Conservation (phyloP, 192 early-diverging fungal species). For the Backusella australiensis region DNA sequence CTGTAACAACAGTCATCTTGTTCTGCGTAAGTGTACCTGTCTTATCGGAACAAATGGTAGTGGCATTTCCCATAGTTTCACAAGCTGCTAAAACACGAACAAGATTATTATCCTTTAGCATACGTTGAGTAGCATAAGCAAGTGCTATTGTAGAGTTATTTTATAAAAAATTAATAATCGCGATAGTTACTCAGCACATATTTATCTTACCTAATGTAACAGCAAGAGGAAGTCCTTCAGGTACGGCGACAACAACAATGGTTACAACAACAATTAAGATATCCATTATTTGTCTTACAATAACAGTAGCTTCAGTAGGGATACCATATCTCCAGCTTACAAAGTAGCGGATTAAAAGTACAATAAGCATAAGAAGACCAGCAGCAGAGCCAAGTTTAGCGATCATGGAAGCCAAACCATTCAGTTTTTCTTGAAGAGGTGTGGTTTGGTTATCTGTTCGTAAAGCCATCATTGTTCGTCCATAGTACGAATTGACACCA, state of each 20-base stretch:
- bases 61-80: constrained; percentile 99
- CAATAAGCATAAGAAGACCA: constrained; percentile 83
- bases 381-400: constrained; percentile 87
- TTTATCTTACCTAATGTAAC: constrained; percentile 70
- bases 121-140: constrained; percentile 89
- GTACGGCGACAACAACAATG: constrained; percentile 95
- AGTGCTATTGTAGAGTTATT: constrained; percentile 51
- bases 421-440: constrained; percentile 91
- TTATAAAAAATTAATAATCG: not conserved
- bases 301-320: constrained; percentile 43
- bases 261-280: constrained; percentile 93
- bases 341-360: constrained; percentile 86
- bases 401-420: constrained; percentile 85
- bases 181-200: not conserved
- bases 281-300: constrained; percentile 63
- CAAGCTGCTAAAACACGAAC: constrained; percentile 95
- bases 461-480: constrained; percentile 84
- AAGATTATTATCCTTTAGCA: constrained; percentile 97
- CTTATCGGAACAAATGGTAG: constrained; percentile 98
- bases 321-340: constrained; percentile 43
- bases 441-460: constrained; percentile 85
- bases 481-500: constrained; percentile 89
- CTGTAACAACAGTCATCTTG: constrained; percentile 93
- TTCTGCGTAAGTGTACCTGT: constrained; percentile 98
- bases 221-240: constrained; percentile 97